Evolutionary conservation across 345 rosid genomes (phyloP).

Genomic region (Stellera chamaejasme): DNA sequence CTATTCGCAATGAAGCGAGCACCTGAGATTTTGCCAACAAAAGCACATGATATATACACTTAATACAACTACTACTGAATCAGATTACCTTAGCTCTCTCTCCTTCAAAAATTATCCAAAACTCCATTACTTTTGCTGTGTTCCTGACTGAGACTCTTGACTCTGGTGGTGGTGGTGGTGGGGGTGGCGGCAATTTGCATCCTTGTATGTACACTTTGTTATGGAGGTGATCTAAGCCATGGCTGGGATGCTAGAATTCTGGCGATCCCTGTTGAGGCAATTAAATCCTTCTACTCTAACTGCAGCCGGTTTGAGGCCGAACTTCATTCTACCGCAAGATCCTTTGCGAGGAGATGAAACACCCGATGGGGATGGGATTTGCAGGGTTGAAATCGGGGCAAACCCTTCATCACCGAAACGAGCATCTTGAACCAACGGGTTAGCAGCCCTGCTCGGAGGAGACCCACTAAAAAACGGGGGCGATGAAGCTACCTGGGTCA

Average conservation of each 20-base stretch:
- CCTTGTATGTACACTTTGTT: constrained; percentile 61
- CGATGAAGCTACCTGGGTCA: constrained; percentile 35
- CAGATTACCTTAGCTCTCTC: constrained; percentile 11
- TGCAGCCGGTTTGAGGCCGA: constrained; percentile 75
- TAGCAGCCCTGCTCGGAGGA: constrained; percentile 79
- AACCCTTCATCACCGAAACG: constrained; percentile 67
- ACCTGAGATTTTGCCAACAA: constrained; percentile 13
- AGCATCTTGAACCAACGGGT: constrained; percentile 78
- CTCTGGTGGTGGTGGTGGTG: too few species aligned
- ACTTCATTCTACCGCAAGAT: constrained; percentile 62
- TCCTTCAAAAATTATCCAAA: constrained; percentile 25
- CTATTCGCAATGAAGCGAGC: constrained; percentile 18
- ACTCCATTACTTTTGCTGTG: constrained; percentile 27
- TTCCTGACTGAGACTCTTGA: constrained; percentile 8
- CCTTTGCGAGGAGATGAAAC: constrained; percentile 59
- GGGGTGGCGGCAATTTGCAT: constrained; percentile 24
- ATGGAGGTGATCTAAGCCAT: constrained; percentile 59
- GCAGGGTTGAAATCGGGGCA: constrained; percentile 26
- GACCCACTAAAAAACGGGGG: constrained; percentile 83
- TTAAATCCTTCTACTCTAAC: constrained; percentile 99
- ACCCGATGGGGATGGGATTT: constrained; percentile 46
- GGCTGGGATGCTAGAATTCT: constrained; percentile 94
- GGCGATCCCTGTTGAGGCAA: constrained; percentile 95
- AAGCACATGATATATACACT: constrained; percentile 24
- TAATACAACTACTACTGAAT: constrained; percentile 8